Base-by-base conservation (phyloP, 2,329 filamentous ascomycete species). In the Monosporascus sp. region DNA sequence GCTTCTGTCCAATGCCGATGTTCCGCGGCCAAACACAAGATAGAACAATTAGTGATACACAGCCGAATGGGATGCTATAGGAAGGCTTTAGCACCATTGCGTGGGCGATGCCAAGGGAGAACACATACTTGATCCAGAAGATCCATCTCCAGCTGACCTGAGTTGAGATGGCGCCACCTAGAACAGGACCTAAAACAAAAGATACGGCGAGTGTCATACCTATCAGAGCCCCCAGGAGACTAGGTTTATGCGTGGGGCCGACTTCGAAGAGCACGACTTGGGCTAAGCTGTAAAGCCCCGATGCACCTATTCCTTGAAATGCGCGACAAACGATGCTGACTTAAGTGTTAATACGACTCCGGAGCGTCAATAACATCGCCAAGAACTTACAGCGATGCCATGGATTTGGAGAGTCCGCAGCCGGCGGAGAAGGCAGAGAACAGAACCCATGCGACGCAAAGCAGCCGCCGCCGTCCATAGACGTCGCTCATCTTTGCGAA, bases 401-500 rank as follows among this genome's bases (percentile, higher is more conserved):
- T 82, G 52, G 68, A 71, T 24, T 67, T 70, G 6, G 80, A 72
- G 9, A 75, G 70, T 22, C 74, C 80, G 55, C 80, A 82, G 31
- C 77, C 78, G 45, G 81, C 66, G 0, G 80, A 83, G 52, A 81
- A 82, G 37, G 70, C 72, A n/a, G 77, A 69, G 53, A 83, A 83
- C 20, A 82, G 63, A 22, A 77, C 63, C 78, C 79, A 83, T 6
- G 79, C 79, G 37, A 72, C 64, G 22, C 76, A 68, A 47, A 82
- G 63, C 59, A 79, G 69, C 59, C 77, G 72, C 51, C 72, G 72
- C 27, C 79, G 74, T n/a, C 81, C 81, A 51, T 81, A 82, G 18
- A 83, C 78, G 60, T 83, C 80, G 58, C 80, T 83, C 39, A 82
- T 65, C 57, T 81, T 82, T n/a, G 81, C 79, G 54, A 81, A 78